These are phyloP conservation scores for Colletotrichum euphorbiae DNA, from an alignment of 2,329 filamentous ascomycete species.

Conservation along the genomic window DNA sequence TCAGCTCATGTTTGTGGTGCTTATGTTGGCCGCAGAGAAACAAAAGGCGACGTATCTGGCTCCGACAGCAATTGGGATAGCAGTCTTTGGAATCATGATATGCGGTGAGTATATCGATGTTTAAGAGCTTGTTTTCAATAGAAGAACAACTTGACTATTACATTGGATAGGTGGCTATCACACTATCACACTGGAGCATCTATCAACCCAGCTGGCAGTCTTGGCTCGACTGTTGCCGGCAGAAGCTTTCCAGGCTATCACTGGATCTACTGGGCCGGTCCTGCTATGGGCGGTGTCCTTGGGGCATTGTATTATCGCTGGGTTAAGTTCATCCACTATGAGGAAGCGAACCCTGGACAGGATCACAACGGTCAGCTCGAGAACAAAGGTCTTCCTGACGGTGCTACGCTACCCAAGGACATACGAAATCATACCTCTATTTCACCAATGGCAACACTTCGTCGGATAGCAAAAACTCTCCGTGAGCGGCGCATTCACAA, in stretches of 20 bases:
- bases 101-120: no score
- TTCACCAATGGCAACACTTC: no score
- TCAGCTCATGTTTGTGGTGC: conserved; percentile 72
- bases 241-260: conserved; percentile 57
- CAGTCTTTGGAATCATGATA: conserved; percentile 64
- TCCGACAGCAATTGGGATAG: conserved; percentile 77
- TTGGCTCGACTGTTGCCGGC: conserved; percentile 59
- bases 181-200: conserved; percentile 59
- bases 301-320: conserved; percentile 35
- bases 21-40: conserved; percentile 79
- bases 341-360: conserved; percentile 40
- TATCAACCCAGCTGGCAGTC: conserved; percentile 63
- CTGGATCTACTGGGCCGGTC: conserved; percentile 59
- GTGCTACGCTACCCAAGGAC: background rate
- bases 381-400: background rate
- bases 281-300: conserved; percentile 38
- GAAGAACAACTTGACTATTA: no score
- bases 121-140: no score
- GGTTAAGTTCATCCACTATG: conserved; percentile 40
- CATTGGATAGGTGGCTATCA: conserved; percentile 54
- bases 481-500: background rate
- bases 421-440: background rate
- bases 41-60: conserved; percentile 78
- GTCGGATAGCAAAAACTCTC: background rate
- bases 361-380: conserved; percentile 28